phyloP scores from a whole-genome alignment of 148 eudicot genomes.

The Heliamphora exappendiculata region DNA sequence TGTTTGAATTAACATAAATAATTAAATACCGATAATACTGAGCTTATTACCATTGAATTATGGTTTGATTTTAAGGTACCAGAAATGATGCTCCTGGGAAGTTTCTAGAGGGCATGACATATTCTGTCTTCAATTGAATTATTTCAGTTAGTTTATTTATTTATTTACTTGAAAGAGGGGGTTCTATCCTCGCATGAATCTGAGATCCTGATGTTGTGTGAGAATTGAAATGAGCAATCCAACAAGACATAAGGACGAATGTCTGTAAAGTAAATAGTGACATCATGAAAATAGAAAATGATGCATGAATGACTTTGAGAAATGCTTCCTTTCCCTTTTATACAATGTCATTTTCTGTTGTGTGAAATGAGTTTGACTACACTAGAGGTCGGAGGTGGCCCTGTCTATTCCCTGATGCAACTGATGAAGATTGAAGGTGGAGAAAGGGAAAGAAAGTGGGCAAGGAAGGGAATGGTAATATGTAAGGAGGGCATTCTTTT shows the following conservation, averaged over 20 bases:
- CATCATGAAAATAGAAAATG: no score
- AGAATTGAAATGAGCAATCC: neutral
- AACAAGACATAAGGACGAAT: no score
- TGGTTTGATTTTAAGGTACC: no score
- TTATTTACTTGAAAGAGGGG: neutral
- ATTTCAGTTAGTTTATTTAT: neutral
- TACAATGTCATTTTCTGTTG: no score
- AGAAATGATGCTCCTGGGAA: neutral
- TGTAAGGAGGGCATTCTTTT: neutral
- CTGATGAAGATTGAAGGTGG: neutral
- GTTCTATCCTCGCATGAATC: neutral
- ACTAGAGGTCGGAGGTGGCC: no score
- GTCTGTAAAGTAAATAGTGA: no score
- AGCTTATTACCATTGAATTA: neutral
- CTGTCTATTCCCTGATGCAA: neutral
- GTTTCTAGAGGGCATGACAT: neutral
- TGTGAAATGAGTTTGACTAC: no score
- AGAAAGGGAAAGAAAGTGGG: neutral
- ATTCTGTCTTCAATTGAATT: no score
- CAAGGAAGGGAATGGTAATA: neutral
- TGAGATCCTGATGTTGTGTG: neutral
- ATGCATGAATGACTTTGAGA: no score
- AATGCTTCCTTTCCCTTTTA: no score
- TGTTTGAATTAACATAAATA: neutral
- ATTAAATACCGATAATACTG: neutral